Evolutionary conservation across 805 yeast genomes (phyloP).

Genomic region (Clavispora phyllophila): DNA sequence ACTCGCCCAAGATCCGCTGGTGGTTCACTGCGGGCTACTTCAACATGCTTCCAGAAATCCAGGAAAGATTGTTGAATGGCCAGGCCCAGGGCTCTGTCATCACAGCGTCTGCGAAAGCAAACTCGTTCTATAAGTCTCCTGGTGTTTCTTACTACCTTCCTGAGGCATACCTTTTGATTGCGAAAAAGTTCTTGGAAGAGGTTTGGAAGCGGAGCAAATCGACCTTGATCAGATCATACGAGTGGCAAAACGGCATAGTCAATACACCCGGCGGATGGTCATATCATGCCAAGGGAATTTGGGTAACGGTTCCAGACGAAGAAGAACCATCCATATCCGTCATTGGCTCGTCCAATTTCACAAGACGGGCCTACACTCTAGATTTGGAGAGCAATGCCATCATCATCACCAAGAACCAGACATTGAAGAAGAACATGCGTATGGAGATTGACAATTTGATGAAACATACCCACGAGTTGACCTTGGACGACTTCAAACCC

Average conservation of each 20-base stretch:
- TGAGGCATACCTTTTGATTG: slow-evolving; percentile 75
- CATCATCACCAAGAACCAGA: slow-evolving; percentile 62
- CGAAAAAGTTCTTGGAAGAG: slow-evolving; percentile 59
- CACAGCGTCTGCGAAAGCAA: slow-evolving; percentile 87
- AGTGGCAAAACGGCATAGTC: slow-evolving; percentile 86
- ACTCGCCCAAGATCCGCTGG: slow-evolving; percentile 60
- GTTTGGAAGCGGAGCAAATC: slow-evolving; percentile 40
- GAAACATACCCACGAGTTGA: slow-evolving; percentile 47
- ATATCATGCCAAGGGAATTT: slow-evolving; percentile 94
- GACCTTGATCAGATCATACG: slow-evolving; percentile 51
- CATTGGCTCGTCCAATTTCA: slow-evolving; percentile 90
- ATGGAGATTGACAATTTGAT: slow-evolving; percentile 60
- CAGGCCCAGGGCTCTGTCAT: slow-evolving; percentile 65
- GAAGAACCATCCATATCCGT: slow-evolving; percentile 65
- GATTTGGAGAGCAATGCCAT: slow-evolving; percentile 89
- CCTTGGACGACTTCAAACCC: slow-evolving; percentile 54
- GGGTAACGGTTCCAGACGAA: slow-evolving; percentile 65
- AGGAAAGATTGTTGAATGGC: slow-evolving; percentile 50
- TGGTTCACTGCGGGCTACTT: slow-evolving; percentile 95
- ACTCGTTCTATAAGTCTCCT: slow-evolving; percentile 81
- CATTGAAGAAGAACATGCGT: slow-evolving; percentile 52
- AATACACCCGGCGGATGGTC: slow-evolving; percentile 89
- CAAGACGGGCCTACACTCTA: slow-evolving; percentile 78
- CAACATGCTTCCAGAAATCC: slow-evolving; percentile 78
- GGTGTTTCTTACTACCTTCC: slow-evolving; percentile 84